A percentile compares a stretch with the other conserved stretches of the same genome.
Evolutionary conservation across 2,329 filamentous ascomycete species (phyloP).

Genomic region (Pseudocercospora musae): DNA sequence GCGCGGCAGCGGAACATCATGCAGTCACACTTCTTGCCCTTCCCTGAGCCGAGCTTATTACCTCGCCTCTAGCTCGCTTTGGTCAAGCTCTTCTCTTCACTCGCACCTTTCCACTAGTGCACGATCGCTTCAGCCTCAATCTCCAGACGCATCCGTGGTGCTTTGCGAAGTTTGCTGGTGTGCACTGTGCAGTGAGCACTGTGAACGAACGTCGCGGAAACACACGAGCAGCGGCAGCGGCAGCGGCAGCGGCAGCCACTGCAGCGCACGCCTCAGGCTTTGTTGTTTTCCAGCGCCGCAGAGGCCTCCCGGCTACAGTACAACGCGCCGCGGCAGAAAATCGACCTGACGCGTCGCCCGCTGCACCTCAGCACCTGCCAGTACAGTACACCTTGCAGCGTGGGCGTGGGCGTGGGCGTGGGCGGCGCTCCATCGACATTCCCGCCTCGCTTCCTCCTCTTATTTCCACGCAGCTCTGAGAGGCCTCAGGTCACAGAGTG

Average conservation of each 20-base stretch:
- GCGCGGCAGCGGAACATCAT: not conserved
- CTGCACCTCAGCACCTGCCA: conserved; percentile 4
- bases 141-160: conserved; percentile 7
- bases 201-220: not conserved
- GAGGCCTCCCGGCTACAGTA: not conserved
- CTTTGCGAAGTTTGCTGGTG: conserved; percentile 2
- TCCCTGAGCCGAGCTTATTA: conserved; percentile 8
- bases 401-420: too few relatives aligned
- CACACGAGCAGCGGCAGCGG: too few relatives aligned
- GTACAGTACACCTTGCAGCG: conserved; percentile 5
- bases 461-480: not conserved
- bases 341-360: not conserved
- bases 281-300: not conserved
- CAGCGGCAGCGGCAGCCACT: too few relatives aligned
- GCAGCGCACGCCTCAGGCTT: not conserved
- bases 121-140: conserved; percentile 14
- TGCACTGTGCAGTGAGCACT: too few relatives aligned
- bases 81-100: conserved; percentile 9
- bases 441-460: not conserved
- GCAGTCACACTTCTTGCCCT: not conserved
- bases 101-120: conserved; percentile 12
- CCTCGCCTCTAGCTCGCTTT: conserved; percentile 11
- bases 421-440: not conserved
- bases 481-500: too few relatives aligned
- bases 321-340: conserved; percentile 2